phyloP scores from a whole-genome alignment of 108 stramenopile genomes.

The Schizochytrium sp. region DNA sequence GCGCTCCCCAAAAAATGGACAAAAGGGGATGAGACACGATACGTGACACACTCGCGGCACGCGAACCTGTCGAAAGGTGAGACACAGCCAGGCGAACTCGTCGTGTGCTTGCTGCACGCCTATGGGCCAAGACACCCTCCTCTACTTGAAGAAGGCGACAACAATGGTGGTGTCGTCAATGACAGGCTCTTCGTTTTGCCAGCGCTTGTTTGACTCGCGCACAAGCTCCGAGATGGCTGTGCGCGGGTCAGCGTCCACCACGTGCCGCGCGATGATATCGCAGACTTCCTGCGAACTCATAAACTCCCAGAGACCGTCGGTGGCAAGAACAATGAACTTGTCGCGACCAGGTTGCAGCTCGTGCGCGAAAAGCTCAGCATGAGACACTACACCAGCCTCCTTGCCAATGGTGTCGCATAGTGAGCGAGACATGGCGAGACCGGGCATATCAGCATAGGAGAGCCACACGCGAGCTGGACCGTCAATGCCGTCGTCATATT shows the following conservation, averaged over 20 bases:
- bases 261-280: conserved; percentile 55
- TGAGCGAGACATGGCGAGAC: conserved; percentile 94
- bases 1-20: too few species aligned
- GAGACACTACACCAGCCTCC: conserved; percentile 88
- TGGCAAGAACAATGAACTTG: conserved; percentile 79
- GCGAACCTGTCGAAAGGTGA: too few species aligned
- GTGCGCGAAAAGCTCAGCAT: conserved; percentile 81
- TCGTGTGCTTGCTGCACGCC: too few species aligned
- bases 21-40: too few species aligned
- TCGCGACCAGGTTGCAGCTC: not conserved
- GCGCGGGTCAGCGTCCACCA: conserved; percentile 63
- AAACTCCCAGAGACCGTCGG: conserved; percentile 98
- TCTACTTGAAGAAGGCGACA: conserved; percentile 69
- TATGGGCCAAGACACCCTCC: too few species aligned
- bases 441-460: conserved; percentile 95
- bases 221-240: conserved; percentile 80
- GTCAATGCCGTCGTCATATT: conserved; percentile 97
- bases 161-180: conserved; percentile 97
- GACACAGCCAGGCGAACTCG: too few species aligned
- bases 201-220: conserved; percentile 78
- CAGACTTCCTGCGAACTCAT: conserved; percentile 81
- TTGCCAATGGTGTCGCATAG: conserved; percentile 91
- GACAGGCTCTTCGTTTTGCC: conserved; percentile 95
- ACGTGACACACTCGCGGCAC: too few species aligned
- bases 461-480: conserved; percentile 97